Evolutionary conservation across 2,329 filamentous ascomycete genomes (phyloP).

Genomic region (Ascosphaera aggregata): DNA sequence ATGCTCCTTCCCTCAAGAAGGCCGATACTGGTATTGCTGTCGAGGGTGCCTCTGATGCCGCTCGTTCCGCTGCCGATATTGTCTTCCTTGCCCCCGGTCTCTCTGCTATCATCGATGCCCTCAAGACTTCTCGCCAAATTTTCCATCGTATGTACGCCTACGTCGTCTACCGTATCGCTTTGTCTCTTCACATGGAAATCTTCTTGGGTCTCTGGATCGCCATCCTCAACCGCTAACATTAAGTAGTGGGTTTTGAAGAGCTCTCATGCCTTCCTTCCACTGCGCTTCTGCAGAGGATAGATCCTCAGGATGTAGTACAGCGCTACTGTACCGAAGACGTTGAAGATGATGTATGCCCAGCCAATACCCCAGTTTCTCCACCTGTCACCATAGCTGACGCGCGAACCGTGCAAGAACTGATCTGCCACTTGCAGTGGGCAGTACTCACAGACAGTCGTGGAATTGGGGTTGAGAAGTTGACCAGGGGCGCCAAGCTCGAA

Average conservation of each 20-base stretch:
- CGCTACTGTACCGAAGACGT: conserved; percentile 29
- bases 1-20: conserved; percentile 93
- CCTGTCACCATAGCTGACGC: conserved; percentile 31
- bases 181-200: conserved; percentile 77
- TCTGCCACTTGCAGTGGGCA: conserved; percentile 16
- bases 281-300: background rate
- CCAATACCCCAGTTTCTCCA: conserved; percentile 48
- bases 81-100: conserved; percentile 80
- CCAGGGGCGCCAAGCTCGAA: conserved; percentile 26
- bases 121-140: conserved; percentile 84
- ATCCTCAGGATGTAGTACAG: conserved; percentile 28
- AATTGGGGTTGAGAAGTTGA: conserved; percentile 26
- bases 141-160: conserved; percentile 96
- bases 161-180: conserved; percentile 81
- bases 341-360: conserved; percentile 36
- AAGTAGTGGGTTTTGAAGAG: too few species aligned
- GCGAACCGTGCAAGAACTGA: conserved; percentile 21
- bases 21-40: conserved; percentile 97
- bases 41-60: conserved; percentile 93
- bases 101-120: conserved; percentile 74
- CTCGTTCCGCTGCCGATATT: conserved; percentile 94
- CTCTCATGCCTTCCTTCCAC: background rate
- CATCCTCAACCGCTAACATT: conserved; percentile 70
- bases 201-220: conserved; percentile 84
- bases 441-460: conserved; percentile 29